Evolutionary conservation across 2,329 filamentous ascomycete genomes (phyloP), one percentile per base, ranked within the genome.

Genomic region (Cercospora sp.): DNA sequence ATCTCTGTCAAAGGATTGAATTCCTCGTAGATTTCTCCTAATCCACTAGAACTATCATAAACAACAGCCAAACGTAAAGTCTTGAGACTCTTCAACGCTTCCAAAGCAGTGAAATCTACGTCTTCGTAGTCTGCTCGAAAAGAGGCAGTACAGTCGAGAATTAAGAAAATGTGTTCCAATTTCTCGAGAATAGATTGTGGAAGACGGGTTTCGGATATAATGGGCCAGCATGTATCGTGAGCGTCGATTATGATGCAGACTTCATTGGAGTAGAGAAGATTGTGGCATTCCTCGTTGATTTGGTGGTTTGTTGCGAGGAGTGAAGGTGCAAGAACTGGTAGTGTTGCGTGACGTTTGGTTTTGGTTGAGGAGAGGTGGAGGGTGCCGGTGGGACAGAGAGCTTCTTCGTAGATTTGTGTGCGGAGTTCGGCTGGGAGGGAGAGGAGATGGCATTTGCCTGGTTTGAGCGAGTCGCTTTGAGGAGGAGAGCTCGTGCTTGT

Each of bases 241-340:
- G 71, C 74, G 62, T 73, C 70, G 68, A 75, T 58, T 60, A 58
- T 77, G 75, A 85, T 83, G 18, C 78, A 77, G 73, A 85, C 83
- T 16, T 75, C 73, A 4, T 77, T 84, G 23, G 60, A 28, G 13
- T 85, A 75, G 8, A 85, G 75, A 0, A 33, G 26, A 3, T 30
- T 30, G 28, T 30, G 28, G n/a, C 80, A 80, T 77, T 84, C 82
- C 26, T 72, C 23, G 73, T 81, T 70, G 70, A 81, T 78, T 45
- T 77, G 76, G 16, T 72, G 76, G 72, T 79, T 82, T 9, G 80
- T 80, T 5, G 71, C 67, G 1, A 84, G 77, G 36, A 83, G 79
- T 16, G 74, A 70, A 3, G 81, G 77, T 65, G 80, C 73, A 18
- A 85, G 73, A 69, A 23, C 31, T 9, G 74, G 75, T 0, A 10